A percentile compares a stretch with the other conserved stretches of the same genome.
Evolutionary conservation across 352 stramenopile genomes (phyloP).

Genomic region (Peronospora belbahrii): DNA sequence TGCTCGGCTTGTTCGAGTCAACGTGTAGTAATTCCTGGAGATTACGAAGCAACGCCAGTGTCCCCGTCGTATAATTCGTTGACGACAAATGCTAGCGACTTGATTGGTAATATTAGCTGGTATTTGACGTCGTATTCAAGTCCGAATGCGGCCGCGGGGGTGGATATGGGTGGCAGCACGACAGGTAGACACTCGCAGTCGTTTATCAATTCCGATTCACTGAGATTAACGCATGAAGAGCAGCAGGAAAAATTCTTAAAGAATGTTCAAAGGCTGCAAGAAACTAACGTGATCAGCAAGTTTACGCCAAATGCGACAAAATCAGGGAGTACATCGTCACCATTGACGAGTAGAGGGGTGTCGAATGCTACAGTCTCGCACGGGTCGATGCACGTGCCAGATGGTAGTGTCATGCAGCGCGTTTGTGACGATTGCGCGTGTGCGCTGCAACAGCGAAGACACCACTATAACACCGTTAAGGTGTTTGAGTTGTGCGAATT

Average conservation of each 20-base stretch:
- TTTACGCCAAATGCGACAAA: slow-evolving; percentile 57
- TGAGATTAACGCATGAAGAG: slow-evolving; percentile 29
- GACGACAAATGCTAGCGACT: slow-evolving; percentile 59
- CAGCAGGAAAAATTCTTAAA: slow-evolving; percentile 68
- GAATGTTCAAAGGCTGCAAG: slow-evolving; percentile 57
- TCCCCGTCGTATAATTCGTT: slow-evolving; percentile 49
- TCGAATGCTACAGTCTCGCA: slow-evolving; percentile 27
- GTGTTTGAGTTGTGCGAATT: slow-evolving; percentile 82
- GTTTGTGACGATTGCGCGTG: slow-evolving; percentile 80
- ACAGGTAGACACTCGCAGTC: slow-evolving; percentile 15
- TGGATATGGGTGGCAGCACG: slow-evolving; percentile 7
- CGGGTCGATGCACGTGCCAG: slow-evolving; percentile 41
- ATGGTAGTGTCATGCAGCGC: slow-evolving; percentile 68
- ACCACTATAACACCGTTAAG: slow-evolving; percentile 82
- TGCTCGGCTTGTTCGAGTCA: slow-evolving; percentile 74
- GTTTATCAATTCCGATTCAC: slow-evolving; percentile 20
- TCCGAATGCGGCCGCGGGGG: slow-evolving; percentile 6
- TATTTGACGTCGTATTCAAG: slow-evolving; percentile 68
- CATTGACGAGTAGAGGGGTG: slow-evolving; percentile 12
- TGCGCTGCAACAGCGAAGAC: slow-evolving; percentile 68
- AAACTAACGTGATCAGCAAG: slow-evolving; percentile 53
- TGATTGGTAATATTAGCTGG: slow-evolving; percentile 80
- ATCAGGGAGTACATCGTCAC: slow-evolving; percentile 18
- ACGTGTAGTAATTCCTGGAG: slow-evolving; percentile 68
- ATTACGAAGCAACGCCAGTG: slow-evolving; percentile 73